Base-by-base conservation (phyloP, 2,329 filamentous ascomycete species). In the Taxawa tesnikishii region DNA sequence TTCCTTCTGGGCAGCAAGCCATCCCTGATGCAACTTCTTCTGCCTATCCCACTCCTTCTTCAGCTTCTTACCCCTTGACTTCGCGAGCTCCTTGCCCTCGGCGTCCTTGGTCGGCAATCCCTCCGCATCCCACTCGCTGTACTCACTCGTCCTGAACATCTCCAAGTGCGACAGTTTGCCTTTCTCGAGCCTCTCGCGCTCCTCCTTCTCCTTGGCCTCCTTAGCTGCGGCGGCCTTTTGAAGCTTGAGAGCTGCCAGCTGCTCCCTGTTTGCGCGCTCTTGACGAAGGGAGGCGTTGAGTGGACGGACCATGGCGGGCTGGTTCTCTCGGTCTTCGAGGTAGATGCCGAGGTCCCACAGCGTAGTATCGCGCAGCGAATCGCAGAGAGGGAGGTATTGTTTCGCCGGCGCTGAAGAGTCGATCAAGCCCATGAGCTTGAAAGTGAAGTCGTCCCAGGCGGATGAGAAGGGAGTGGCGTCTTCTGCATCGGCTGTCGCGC, bases 31-130 rank as follows among this genome's bases (percentile, higher is more conserved):
- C 37, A 72, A 55, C 68, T 88, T 92, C 67, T 85, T 90, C 63
- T 94, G 88, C 52, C 68, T 76, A 46, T 92, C 81, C 83, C 83
- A 93, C 34, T 84, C 78, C 65, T 94, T 94, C 59, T 68, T 77
- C 45, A 94, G 56, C 63, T 83, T 87, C 68, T 94, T 94, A 31
- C 61, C 50, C 49, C 75, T 72, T 38, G 70, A 80, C 65, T 94
- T 94, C 4, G 82, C 71, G 23, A 94, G 67, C 44, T 92, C 83
- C 38, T 74, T 76, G 0, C 84, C 85, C 18, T 82, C 75, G 39
- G 73, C 75, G 52, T 85, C 73, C 58, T 76, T 82, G 0, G 71
- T 80, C 2, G 88, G 87, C 40, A 94, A 40, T 0, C 87, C 87
- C 36, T 88, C 78, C 5, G 69, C 76, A 50, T 94, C 84, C 83